Evolutionary conservation across 352 stramenopile species (phyloP), one percentile per base, ranked within the genome.

Genomic region (Phytophthora foliorum): DNA sequence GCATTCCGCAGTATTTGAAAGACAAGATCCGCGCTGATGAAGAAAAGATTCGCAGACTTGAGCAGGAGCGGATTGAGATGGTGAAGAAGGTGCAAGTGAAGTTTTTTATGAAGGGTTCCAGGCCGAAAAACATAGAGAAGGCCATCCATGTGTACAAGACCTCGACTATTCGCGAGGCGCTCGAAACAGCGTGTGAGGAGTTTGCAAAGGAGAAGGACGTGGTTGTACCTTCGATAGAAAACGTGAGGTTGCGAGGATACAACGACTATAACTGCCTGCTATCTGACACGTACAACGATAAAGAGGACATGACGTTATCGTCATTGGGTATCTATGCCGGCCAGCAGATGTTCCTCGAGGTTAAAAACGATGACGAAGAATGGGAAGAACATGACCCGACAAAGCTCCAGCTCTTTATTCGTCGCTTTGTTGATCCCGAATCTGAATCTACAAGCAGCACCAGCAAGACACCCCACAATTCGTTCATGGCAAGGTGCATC

Each of bases 191-290:
- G 4, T 78, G 75, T 22, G 77, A 87, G 39, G 80, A 81, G 13
- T 94, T 94, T 54, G 75, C 71, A 0, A 83, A 81, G 21, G 84
- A 92, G n/a, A 72, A 81, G 25, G 74, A 82, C 36, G 72, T 75
- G 8, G 70, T 81, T 11, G 75, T 90, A 24, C 76, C 80, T 22
- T 80, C 72, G 21, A 58, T 88, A 8, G 68, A 76, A 19, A 91
- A 92, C 57, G 82, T 89, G 27, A 77, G 88, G 4, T 62, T 95
- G 25, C 82, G 88, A 0, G 72, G 75, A 8, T 95, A 92, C 69
- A 93, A 91, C 44, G 85, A 93, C 34, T 95, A 95, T 66, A 92
- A 82, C 22, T 82, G 78, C 17, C 50, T 93, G 29, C 59, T 92
- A 4, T 88, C 74, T 0, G 84, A 93, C 31, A 85, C 84, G 9